Base-by-base conservation (phyloP, 192 early-diverging fungal genomes). In the Oehlia diaphana region DNA sequence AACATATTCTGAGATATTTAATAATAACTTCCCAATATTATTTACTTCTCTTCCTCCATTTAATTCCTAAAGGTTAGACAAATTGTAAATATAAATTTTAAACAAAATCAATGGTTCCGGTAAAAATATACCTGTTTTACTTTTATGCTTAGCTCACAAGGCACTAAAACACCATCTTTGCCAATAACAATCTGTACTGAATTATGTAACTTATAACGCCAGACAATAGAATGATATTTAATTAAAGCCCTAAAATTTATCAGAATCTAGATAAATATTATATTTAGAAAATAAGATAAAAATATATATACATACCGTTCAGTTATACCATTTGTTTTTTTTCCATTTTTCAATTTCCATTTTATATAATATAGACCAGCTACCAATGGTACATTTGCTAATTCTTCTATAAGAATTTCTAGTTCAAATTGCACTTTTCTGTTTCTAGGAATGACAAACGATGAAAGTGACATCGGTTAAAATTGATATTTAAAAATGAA, bases 1-100 rank as follows among this genome's bases (percentile, higher is more conserved):
- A 16, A 91, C 94, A 78, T 92, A 94, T 80, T 95, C 93, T 13
- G 95, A 89, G 19, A 97, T 85, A 82, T 95, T 95, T 68, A 97
- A 81, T 6, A 85, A 79, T 42, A 97, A 86, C 42, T 80, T 83
- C 49, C 96, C 96, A 53, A 94, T 84, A 19, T 81, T 90, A 72
- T 89, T 87, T 13, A 90, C 78, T 28, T 85, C 86, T 76, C 86
- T 85, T 37, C 89, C 89, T n/a, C 88, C 89, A 72, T 90, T 91
- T 44, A 89, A 82, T 80, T 90, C 90, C 83, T 92, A 83, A 79
- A 58, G 16, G 16, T 58, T 58, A 58, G 19, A 61, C 2, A 80
- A 87, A 69, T 77, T 79, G 82, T 70, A 79, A 81, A 76, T 77
- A 83, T 86, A 83, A 53, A 82, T 79, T 47, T 62, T 2, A 19